Conservation (phyloP, 1,139 yeast species). For the Kurtzmaniella quercitrusa region DNA sequence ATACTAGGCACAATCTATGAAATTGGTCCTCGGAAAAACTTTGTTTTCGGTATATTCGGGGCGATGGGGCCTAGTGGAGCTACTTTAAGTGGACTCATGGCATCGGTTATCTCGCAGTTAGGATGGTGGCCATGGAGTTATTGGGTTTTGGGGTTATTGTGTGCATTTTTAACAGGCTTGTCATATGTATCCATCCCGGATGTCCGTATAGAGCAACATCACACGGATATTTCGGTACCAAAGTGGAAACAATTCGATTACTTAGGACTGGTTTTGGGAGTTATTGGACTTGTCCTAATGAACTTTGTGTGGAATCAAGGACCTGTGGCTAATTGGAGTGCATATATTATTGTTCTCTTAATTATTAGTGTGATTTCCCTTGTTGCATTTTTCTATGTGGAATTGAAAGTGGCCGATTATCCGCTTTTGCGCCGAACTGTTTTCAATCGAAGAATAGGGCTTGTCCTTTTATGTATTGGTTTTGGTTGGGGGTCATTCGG, state of each 20-base stretch:
- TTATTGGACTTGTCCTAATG: conserved; percentile 43
- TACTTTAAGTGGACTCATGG: conserved; percentile 43
- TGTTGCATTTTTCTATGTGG: conserved; percentile 27
- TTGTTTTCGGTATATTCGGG: conserved; percentile 49
- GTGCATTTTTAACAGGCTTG: conserved; percentile 23
- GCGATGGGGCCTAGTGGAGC: conserved; percentile 58
- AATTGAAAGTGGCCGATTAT: conserved; percentile 20
- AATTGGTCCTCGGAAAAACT: conserved; percentile 44
- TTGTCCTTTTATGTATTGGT: conserved; percentile 30
- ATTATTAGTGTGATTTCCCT: conserved; percentile 37
- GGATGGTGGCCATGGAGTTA: conserved; percentile 54
- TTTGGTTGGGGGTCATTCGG: conserved; percentile 63
- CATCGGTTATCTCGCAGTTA: conserved; percentile 41
- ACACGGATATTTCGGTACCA: background rate
- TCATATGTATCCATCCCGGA: conserved; percentile 35
- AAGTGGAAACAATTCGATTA: conserved; percentile 30
- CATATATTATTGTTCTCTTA: conserved; percentile 44
- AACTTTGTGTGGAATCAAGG: conserved; percentile 56
- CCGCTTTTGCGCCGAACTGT: conserved; percentile 48
- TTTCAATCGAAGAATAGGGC: conserved; percentile 33
- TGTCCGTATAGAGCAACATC: conserved; percentile 3
- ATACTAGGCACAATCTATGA: conserved; percentile 46
- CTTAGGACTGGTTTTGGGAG: conserved; percentile 44
- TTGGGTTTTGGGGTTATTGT: conserved; percentile 39
- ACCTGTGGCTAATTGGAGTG: conserved; percentile 49